A percentile compares a stretch with the other conserved stretches of the same genome.
Conservation (phyloP, 1,284 basidiomycete species). For the Boletellus deceptivus region DNA sequence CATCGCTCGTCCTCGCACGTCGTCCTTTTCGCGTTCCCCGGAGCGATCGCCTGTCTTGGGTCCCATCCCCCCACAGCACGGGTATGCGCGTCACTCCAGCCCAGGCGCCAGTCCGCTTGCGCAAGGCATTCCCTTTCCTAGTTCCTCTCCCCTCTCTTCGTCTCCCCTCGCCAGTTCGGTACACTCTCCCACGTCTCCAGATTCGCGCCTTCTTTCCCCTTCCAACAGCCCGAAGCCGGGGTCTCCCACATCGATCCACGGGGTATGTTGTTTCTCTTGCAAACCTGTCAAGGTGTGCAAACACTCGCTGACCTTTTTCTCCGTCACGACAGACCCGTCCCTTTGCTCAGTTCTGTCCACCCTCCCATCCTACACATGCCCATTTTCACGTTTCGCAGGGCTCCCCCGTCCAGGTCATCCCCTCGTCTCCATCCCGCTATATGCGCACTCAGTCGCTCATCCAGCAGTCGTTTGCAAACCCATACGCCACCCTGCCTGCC, state of each 20-base stretch:
- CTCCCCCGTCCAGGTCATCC: conserved; percentile 5
- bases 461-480: conserved; percentile 15
- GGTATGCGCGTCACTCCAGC: conserved; percentile 10
- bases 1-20: conserved; percentile 2
- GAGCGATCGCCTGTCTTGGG: conserved; percentile 11
- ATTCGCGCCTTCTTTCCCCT: conserved; percentile 7
- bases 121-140: conserved; percentile 17
- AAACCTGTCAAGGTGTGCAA: no score
- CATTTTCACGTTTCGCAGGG: conserved; percentile 4
- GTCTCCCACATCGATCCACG: conserved; percentile 12
- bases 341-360: conserved; percentile 10
- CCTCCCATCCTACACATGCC: conserved; percentile 3
- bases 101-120: conserved; percentile 9
- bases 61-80: background rate
- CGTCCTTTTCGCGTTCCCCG: conserved; percentile 19
- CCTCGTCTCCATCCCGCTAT: conserved; percentile 7
- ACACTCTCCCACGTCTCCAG: background rate
- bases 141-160: conserved; percentile 9
- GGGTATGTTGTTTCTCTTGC: conserved; percentile 9
- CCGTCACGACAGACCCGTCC: conserved; percentile 3
- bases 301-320: background rate
- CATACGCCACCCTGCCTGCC: background rate
- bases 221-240: conserved; percentile 1
- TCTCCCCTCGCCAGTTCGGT: conserved; percentile 8
- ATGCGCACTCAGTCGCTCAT: conserved; percentile 20